Evolutionary conservation across 2,329 filamentous ascomycete species (phyloP), one percentile per base, ranked within the genome.

Genomic region (Ambrosiella beaveri): DNA sequence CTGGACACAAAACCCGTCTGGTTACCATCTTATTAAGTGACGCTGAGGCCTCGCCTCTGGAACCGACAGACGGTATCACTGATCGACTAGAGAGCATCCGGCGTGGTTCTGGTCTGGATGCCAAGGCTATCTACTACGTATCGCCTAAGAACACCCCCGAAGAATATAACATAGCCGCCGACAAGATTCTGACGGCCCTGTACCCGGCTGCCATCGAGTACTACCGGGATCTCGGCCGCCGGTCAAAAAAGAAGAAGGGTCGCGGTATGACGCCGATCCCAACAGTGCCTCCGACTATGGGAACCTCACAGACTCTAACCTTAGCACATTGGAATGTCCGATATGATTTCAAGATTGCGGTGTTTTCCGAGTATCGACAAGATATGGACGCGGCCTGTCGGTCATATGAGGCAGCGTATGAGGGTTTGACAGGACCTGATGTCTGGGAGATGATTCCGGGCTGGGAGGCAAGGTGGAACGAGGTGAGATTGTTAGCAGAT

Each of bases 161-260:
- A 1, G 88, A 95, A 65, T 71, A 94, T 19, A 78, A 81, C 61
- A 80, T 82, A 7, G 88, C 91, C 63, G 81, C 85, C 0, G 81
- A 84, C 57, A 85, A 79, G 56, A 79, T 95, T 45, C 74, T 96
- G 52, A 74, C 80, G 1, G 78, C 84, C 0, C 69, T 96, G 50
- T 88, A 91, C 61, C 80, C 83, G 1, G 75, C 82, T 17, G 82
- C 87, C 17, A 73, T 91, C 51, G 93, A 98, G 65, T 95, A 96
- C 69, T 97, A 97, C 68, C 79, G 90, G 51, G 91, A 98, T 64
- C 76, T 97, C 11, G 89, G 88, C n/a, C 90, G 95, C 61, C 91
- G 95, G 73, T 78, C 86, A 8, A 81, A 90, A 63, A 85, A 93
- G 67, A 97, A 97, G 74, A 85, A 87, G 63, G 85, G 86, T 52